Percentiles rank a stretch among this genome's conserved stretches.
These are phyloP conservation scores for Diutina siamensis DNA, from an alignment of 1,139 yeast genomes.

Conservation along the genomic window DNA sequence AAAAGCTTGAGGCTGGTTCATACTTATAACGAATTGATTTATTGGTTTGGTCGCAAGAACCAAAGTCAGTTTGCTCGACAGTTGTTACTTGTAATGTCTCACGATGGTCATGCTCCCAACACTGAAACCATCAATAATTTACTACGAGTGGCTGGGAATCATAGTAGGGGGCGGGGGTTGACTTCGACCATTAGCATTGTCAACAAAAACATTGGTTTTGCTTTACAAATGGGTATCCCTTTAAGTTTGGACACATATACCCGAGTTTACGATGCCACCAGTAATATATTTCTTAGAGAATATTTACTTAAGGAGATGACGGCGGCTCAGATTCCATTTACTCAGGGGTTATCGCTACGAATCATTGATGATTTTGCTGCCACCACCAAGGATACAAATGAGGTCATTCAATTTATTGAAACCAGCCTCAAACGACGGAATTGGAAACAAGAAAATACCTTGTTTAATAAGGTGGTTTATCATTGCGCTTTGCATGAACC, in stretches of 20 bases:
- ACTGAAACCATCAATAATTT: slow-evolving; percentile 30
- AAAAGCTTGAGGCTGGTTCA: slow-evolving; percentile 22
- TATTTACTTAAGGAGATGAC: slow-evolving; percentile 20
- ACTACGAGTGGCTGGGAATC: slow-evolving; percentile 22
- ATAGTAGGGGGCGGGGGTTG: slow-evolving; percentile 22
- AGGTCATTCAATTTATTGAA: slow-evolving; percentile 24
- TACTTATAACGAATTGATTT: slow-evolving; percentile 30
- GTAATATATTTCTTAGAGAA: slow-evolving; percentile 28
- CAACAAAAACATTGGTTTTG: slow-evolving; percentile 16
- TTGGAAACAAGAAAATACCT: slow-evolving; percentile 19
- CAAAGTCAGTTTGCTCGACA: slow-evolving; percentile 25
- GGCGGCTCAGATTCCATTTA: not conserved
- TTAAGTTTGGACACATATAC: slow-evolving; percentile 25
- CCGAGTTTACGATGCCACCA: slow-evolving; percentile 27
- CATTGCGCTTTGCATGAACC: not conserved
- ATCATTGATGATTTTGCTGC: slow-evolving; percentile 27
- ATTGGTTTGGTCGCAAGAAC: slow-evolving; percentile 32
- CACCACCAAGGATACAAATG: slow-evolving; percentile 17
- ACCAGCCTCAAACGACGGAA: slow-evolving; percentile 18
- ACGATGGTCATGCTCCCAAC: slow-evolving; percentile 31
- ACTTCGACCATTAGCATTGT: slow-evolving; percentile 27
- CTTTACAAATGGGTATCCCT: slow-evolving; percentile 14
- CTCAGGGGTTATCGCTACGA: slow-evolving; percentile 11
- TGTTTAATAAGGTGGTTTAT: not conserved
- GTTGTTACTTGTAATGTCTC: slow-evolving; percentile 28